Base-by-base conservation (phyloP, 306 rosid genomes). In the Lathyrus oleraceus region DNA sequence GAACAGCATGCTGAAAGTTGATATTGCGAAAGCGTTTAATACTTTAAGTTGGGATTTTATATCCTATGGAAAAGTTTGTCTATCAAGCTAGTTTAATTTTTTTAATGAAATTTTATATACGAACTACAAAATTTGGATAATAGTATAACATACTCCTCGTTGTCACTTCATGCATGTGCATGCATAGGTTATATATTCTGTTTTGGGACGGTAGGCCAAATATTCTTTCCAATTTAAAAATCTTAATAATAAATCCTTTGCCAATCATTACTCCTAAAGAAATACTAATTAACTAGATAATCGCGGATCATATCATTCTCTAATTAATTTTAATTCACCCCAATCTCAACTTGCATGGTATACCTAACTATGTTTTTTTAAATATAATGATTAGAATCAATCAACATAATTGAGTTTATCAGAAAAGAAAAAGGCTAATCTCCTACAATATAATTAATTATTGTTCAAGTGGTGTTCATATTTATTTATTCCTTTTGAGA, bases 251-350 rank as follows among this genome's bases (percentile, higher is more conserved):
- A 23, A 43, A 23, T 0, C 17, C 1, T 19, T 65, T 8, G 40
- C 23, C 23, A 12, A 65, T 32, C 38, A 32, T 32, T 32, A 6
- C 38, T 32, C 5, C 38, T 6, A 6, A 5, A 32, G 2, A 30
- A 10, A 40, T 45, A 66, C 32, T 66, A 66, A 47, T 10, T 65
- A 65, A 28, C 42, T 2, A 25, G 23, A 45, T 28, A 9, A n/a
- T 47, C 59, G 44, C 7, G 71, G 5, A 66, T 66, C 71, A 28
- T 15, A 61, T 61, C 11, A 59, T 59, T 59, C 23, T n/a, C 40
- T 32, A 8, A 47, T 8, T n/a, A 17, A 38, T 61, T 15, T 30
- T 59, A n/a, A 3, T 15, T 9, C 0, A 5, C 43, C 12, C 21
- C 43, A 8, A 30, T 7, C 23, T 44, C 45, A 16, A 10, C 45